Percentiles rank a stretch among this genome's conserved stretches.
phyloP scores from a whole-genome alignment of 2,329 filamentous ascomycete genomes.

The Amesomyces nigricolor region DNA sequence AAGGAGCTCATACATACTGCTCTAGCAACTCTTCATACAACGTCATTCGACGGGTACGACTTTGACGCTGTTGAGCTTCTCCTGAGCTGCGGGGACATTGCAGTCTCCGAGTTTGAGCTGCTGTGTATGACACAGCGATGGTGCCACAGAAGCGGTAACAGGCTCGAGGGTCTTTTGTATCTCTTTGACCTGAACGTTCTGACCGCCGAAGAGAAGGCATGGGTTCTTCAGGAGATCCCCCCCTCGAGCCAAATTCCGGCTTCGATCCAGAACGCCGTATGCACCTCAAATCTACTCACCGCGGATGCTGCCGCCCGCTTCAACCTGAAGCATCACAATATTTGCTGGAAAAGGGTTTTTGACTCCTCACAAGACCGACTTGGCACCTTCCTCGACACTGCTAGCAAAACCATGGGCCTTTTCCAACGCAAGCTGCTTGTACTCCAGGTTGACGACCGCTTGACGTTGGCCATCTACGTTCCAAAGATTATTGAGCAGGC shows the following conservation, averaged over 20 bases:
- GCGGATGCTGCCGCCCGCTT: slow-evolving; percentile 31
- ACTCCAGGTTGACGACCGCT: slow-evolving; percentile 32
- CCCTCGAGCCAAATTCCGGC: slow-evolving; percentile 24
- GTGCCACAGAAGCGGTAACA: slow-evolving; percentile 30
- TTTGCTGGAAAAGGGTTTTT: slow-evolving; percentile 37
- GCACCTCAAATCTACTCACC: slow-evolving; percentile 32
- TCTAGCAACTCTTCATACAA: not conserved
- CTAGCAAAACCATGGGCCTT: slow-evolving; percentile 28
- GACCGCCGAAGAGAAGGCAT: slow-evolving; percentile 32
- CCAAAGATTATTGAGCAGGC: slow-evolving; percentile 32
- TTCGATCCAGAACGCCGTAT: slow-evolving; percentile 34
- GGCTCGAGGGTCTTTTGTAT: slow-evolving; percentile 28
- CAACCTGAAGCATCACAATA: slow-evolving; percentile 30
- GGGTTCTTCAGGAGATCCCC: slow-evolving; percentile 33
- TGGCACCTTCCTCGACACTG: slow-evolving; percentile 32
- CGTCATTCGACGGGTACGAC: slow-evolving; percentile 19
- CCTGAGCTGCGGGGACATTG: slow-evolving; percentile 31
- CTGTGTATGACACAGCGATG: slow-evolving; percentile 31
- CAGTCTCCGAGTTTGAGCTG: slow-evolving; percentile 36
- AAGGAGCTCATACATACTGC: slow-evolving; percentile 17
- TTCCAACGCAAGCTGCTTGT: slow-evolving; percentile 39
- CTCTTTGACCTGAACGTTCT: slow-evolving; percentile 33
- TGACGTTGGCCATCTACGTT: slow-evolving; percentile 37
- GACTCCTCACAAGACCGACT: slow-evolving; percentile 32
- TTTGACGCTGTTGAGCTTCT: slow-evolving; percentile 31